Conservation (phyloP, 768 basidiomycete genomes). For the Lentinula raphanica region DNA sequence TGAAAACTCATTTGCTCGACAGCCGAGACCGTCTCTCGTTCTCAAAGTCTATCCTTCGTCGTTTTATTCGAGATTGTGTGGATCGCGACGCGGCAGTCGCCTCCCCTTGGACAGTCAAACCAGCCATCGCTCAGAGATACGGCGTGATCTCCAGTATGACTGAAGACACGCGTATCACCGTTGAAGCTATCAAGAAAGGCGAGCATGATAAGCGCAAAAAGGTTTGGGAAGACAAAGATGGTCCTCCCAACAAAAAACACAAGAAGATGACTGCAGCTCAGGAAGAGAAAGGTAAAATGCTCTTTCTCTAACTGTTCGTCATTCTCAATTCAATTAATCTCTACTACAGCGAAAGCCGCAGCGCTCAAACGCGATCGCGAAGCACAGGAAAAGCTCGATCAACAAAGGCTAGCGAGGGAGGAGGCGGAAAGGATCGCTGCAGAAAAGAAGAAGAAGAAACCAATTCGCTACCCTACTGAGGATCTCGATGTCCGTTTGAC, state of each 20-base stretch:
- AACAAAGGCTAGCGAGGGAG: slow-evolving; percentile 57
- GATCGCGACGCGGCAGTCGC: slow-evolving; percentile 89
- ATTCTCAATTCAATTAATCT: background rate
- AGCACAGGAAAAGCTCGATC: slow-evolving; percentile 64
- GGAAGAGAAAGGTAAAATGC: slow-evolving; percentile 61
- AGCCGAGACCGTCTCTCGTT: slow-evolving; percentile 95
- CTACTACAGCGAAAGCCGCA: slow-evolving; percentile 24
- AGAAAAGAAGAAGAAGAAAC: slow-evolving; percentile 85
- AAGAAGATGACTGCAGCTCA: slow-evolving; percentile 71
- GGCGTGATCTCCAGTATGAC: slow-evolving; percentile 84
- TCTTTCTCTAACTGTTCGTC: background rate
- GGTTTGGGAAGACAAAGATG: slow-evolving; percentile 84
- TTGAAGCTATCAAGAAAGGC: slow-evolving; percentile 75
- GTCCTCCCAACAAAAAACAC: slow-evolving; percentile 74
- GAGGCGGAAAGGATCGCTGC: slow-evolving; percentile 67
- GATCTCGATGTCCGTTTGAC: slow-evolving; percentile 78
- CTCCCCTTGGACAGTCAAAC: slow-evolving; percentile 94
- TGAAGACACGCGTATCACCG: slow-evolving; percentile 73
- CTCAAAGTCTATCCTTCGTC: slow-evolving; percentile 93
- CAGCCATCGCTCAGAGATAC: slow-evolving; percentile 75
- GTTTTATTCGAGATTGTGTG: slow-evolving; percentile 94
- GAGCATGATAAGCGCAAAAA: slow-evolving; percentile 94
- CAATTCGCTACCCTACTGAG: slow-evolving; percentile 88
- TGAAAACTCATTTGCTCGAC: slow-evolving; percentile 2
- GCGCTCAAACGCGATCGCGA: slow-evolving; percentile 58